Base-by-base conservation (phyloP, 1,284 basidiomycete species). In the Cryptococcus sp. region DNA sequence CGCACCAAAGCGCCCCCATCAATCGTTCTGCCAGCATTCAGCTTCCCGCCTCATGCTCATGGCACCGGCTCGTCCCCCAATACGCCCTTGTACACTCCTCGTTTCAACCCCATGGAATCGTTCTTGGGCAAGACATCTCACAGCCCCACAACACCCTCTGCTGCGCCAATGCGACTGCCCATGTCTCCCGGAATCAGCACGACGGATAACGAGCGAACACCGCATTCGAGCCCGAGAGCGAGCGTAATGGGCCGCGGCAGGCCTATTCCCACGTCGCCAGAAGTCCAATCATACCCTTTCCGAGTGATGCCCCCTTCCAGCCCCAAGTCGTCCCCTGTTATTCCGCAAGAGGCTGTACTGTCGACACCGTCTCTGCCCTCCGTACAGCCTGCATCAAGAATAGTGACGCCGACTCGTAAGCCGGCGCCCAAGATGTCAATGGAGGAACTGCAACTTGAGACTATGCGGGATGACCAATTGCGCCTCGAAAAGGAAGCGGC, bases 21-120 rank as follows among this genome's bases (percentile, higher is more conserved):
- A 3, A 65, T 70, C 47, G 53, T 61, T 16, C 49, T 68, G 5
- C 65, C 67, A n/a, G 23, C 51, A 7, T 63, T 54, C 39, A 43
- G 27, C n/a, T 64, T 61, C 52, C 62, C 59, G 6, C 30, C 54
- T 17, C 25, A 51, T 22, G n/a, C 56, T 4, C 45, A 56, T 2
- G 50, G 30, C 13, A 51, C 50, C 48, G 58, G 59, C 16, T 61
- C 60, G 23, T 46, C 55, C 17, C 47, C 35, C 23, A 35, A 19
- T 5, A 35, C 47, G 15, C 23, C 47, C n/a, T 47, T 39, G 5
- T 17, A 38, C 23, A 61, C 66, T 5, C 63, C 67, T 0, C 51
- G 67, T 19, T 71, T 65, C 58, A 64, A 69, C 39, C 66, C 67
- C 1, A 48, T 69, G 42, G 67, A 69, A 23, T 61, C 63, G n/a